A percentile compares a stretch with the other conserved stretches of the same genome.
Evolutionary conservation across 2,329 filamentous ascomycete genomes (phyloP).

Genomic region (Penicillium frequentans): DNA sequence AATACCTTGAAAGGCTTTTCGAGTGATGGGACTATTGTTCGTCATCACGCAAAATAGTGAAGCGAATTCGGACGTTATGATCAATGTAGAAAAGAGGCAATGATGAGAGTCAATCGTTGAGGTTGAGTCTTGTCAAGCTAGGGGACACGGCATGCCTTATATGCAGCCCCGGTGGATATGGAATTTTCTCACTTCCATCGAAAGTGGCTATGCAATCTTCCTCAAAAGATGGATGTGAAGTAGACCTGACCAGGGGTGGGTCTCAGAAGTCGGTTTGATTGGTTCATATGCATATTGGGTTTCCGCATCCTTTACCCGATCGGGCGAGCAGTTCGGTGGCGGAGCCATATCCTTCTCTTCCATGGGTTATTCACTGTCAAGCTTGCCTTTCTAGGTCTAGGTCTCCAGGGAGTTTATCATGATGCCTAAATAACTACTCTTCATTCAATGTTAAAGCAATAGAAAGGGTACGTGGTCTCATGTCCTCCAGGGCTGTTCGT

Average conservation of each 20-base stretch:
- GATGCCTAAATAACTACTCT: background rate
- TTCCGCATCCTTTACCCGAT: background rate
- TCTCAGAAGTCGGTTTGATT: background rate
- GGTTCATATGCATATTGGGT: background rate
- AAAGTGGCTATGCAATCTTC: background rate
- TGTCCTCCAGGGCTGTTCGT: too few relatives aligned
- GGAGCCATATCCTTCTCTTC: background rate
- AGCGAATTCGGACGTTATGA: too few relatives aligned
- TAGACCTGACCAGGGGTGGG: background rate
- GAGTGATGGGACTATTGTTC: background rate
- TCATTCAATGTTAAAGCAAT: background rate
- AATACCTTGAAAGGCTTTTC: conserved; percentile 19
- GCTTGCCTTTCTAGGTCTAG: too few relatives aligned
- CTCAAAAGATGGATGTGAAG: background rate
- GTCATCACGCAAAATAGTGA: background rate
- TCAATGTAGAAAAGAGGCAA: too few relatives aligned
- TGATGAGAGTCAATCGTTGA: too few relatives aligned
- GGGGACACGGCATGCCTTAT: background rate
- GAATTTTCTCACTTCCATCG: background rate
- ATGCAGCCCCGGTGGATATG: background rate
- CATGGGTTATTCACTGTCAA: background rate
- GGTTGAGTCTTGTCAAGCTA: background rate
- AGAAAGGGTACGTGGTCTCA: too few relatives aligned
- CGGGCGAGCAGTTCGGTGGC: background rate
- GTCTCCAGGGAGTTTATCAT: background rate